These are phyloP conservation scores for Butyriboletus loyo DNA, from an alignment of 768 basidiomycete species.

Conservation along the genomic window DNA sequence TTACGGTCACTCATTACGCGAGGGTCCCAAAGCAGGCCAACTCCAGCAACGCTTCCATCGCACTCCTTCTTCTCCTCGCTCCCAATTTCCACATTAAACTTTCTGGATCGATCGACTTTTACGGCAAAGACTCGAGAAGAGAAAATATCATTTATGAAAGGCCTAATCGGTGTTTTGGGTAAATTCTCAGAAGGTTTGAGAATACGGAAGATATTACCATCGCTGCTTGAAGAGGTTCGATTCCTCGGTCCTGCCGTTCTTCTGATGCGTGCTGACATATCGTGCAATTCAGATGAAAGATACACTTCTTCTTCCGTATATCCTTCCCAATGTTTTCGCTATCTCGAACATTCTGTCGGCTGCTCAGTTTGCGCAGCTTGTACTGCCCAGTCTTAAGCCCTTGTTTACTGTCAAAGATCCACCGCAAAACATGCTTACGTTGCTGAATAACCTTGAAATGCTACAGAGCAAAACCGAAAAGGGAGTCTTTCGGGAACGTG, in stretches of 20 bases:
- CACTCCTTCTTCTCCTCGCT: conserved; percentile 93
- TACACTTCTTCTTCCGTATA: conserved; percentile 85
- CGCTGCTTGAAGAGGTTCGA: conserved; percentile 88
- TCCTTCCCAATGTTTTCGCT: conserved; percentile 91
- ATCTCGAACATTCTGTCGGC: conserved; percentile 79
- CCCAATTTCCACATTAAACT: conserved; percentile 93
- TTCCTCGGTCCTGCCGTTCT: neutral
- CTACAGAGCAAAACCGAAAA: conserved; percentile 90
- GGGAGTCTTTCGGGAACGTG: conserved; percentile 82
- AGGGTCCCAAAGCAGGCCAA: conserved; percentile 67
- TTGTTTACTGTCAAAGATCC: conserved; percentile 91
- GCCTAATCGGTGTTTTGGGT: conserved; percentile 73
- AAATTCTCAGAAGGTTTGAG: conserved; percentile 86
- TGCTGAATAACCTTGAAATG: conserved; percentile 85
- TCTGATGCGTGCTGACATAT: conserved; percentile 3
- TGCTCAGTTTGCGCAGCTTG: conserved; percentile 73
- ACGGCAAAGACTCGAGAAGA: conserved; percentile 92
- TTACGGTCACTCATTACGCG: conserved; percentile 80
- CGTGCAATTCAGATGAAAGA: conserved; percentile 77
- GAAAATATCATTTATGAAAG: conserved; percentile 95
- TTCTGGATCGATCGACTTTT: conserved; percentile 93
- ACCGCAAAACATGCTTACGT: conserved; percentile 93
- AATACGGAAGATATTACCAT: conserved; percentile 86
- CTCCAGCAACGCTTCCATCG: conserved; percentile 75
- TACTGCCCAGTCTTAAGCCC: conserved; percentile 86